Conservation (phyloP, 2,329 filamentous ascomycete genomes). For the Aspergillus fischeri region DNA sequence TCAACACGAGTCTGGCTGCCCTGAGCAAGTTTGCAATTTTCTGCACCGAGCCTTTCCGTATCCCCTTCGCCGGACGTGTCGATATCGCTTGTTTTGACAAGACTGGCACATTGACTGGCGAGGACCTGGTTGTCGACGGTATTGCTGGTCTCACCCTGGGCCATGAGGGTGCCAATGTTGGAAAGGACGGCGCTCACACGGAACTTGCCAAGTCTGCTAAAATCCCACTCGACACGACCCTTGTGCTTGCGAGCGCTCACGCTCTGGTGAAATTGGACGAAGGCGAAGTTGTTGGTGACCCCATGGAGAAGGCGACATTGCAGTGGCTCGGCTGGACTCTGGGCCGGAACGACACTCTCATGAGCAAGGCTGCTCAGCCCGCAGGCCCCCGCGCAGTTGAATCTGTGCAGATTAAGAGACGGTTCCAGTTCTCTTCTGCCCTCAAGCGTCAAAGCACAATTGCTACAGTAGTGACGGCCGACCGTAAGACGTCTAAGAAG, state of each 20-base stretch:
- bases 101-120: constrained; percentile 92
- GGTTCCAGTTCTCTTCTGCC: constrained; percentile 97
- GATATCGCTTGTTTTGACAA: constrained; percentile 99
- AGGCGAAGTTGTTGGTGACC: constrained; percentile 93
- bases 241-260: constrained; percentile 92
- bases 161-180: constrained; percentile 61
- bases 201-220: constrained; percentile 68
- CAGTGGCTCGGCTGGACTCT: constrained; percentile 85
- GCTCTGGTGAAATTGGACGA: constrained; percentile 95
- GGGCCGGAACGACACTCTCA: constrained; percentile 81
- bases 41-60: constrained; percentile 97
- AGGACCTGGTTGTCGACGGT: constrained; percentile 94
- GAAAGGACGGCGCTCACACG: constrained; percentile 77
- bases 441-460: constrained; percentile 95
- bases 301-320: constrained; percentile 97
- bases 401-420: constrained; percentile 87
- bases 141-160: constrained; percentile 83
- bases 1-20: constrained; percentile 94
- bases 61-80: constrained; percentile 90
- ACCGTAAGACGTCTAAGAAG: constrained; percentile 70
- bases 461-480: constrained; percentile 70
- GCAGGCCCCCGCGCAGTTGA: constrained; percentile 51
- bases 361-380: constrained; percentile 53
- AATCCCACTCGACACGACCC: constrained; percentile 74
- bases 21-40: constrained; percentile 95